Evolutionary conservation across 768 basidiomycete species (phyloP).

Genomic region (Lanmaoa pseudosensibilis): DNA sequence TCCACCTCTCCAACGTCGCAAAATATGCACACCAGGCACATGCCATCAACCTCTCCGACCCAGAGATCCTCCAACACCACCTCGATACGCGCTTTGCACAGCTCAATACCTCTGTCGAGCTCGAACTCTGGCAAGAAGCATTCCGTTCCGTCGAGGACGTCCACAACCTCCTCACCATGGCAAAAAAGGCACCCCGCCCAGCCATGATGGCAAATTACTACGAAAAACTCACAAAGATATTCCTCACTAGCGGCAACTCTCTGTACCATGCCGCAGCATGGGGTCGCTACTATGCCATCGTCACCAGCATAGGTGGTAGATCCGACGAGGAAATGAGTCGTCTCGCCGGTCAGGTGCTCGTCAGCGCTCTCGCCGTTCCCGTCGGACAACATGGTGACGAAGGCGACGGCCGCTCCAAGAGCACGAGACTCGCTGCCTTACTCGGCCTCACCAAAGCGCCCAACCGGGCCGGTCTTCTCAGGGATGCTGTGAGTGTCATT

Average conservation of each 20-base stretch:
- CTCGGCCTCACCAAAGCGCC: conserved; percentile 83
- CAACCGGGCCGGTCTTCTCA: conserved; percentile 81
- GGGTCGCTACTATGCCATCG: conserved; percentile 78
- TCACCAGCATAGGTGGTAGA: conserved; percentile 70
- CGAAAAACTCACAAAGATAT: conserved; percentile 95
- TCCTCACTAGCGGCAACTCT: conserved; percentile 91
- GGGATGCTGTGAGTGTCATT: conserved; percentile 70
- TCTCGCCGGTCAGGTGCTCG: conserved; percentile 87
- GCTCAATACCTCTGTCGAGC: conserved; percentile 93
- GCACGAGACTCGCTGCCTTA: conserved; percentile 76
- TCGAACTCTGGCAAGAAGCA: conserved; percentile 98
- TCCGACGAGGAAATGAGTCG: conserved; percentile 75
- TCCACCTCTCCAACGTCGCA: conserved; percentile 91
- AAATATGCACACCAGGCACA: conserved; percentile 95
- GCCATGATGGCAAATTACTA: conserved; percentile 99
- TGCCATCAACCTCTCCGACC: conserved; percentile 92
- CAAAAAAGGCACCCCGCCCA: conserved; percentile 88
- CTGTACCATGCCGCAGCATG: conserved; percentile 97
- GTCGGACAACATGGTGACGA: conserved; percentile 61
- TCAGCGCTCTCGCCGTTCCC: conserved; percentile 91
- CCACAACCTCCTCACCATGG: conserved; percentile 90
- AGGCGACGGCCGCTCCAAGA: conserved; percentile 62
- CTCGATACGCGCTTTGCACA: conserved; percentile 97
- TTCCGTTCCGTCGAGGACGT: conserved; percentile 99
- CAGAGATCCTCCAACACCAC: conserved; percentile 92